Base-by-base conservation (phyloP, 2,329 filamentous ascomycete species). In the Cytospora piceae region DNA sequence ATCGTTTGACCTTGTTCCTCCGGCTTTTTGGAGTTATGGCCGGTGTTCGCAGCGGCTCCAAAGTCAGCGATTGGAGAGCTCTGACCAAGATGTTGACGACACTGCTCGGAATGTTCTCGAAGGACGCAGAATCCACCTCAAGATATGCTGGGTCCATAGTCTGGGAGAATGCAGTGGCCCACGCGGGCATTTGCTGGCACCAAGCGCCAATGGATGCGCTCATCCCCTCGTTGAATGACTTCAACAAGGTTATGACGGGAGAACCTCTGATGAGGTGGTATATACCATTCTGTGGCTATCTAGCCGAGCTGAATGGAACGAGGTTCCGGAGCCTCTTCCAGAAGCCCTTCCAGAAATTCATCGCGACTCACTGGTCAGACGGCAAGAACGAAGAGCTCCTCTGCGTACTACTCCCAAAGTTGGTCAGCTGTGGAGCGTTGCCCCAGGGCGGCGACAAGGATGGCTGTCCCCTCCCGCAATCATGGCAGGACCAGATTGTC, bases 321-420 rank as follows among this genome's bases (percentile, higher is more conserved):
- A 85, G 91, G 49, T 99, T 98, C 73, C 85, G 88, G 62, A 89
- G 87, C 69, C 81, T 97, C n/a, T 84, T 96, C 37, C 82, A 94
- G 9, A 89, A 87, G 46, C 88, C 91, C 65, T 93, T 98, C 71
- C 92, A 96, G 75, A 92, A 87, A 85, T 97, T 95, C 72, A 83
- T 97, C 68, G 81, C 88, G 37, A 83, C 83, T 8, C 88, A 91
- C 71, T 96, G 92, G 92, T 85, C 87, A 4, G 84, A 88, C 70
- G 81, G 78, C 70, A 74, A 81, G 73, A 83, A 92, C 60, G 88
- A 92, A 74, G 85, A 89, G 69, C 83, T 89, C 68, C 79, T 93
- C 20, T 92, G 89, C 71, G 81, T 91, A 12, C 75, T 92, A 32
- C 75, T 94, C 37, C 89, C 90, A 1, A 85, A 84, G 58, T 86